A percentile compares a stretch with the other conserved stretches of the same genome.
phyloP scores from a whole-genome alignment of 192 early-diverging fungal genomes.

The Gamsiella multidivaricata region DNA sequence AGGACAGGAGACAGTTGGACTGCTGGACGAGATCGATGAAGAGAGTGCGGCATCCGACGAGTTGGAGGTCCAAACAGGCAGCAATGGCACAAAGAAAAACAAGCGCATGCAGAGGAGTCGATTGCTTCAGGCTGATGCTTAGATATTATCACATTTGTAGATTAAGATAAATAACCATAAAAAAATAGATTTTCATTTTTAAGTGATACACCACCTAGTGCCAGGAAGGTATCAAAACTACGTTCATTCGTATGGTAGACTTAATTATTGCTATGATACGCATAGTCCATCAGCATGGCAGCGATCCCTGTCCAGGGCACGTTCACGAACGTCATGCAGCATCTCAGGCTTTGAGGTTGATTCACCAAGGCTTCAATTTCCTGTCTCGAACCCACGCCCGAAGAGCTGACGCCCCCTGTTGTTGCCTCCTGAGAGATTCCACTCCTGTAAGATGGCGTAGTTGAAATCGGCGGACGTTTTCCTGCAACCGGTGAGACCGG shows the following conservation, averaged over 20 bases:
- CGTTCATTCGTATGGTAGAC: not conserved
- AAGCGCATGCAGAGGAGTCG: not conserved
- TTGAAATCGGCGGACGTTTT: conserved; percentile 17
- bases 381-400: conserved; percentile 52
- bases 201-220: too few relatives aligned
- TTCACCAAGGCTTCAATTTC: conserved; percentile 54
- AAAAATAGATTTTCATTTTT: too few relatives aligned
- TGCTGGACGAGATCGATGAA: not conserved
- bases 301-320: conserved; percentile 91
- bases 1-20: not conserved
- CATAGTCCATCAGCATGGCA: conserved; percentile 37
- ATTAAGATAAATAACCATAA: too few relatives aligned
- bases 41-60: too few relatives aligned
- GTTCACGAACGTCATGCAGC: conserved; percentile 94
- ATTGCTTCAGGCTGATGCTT: too few relatives aligned
- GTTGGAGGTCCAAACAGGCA: not conserved
- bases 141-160: not conserved
- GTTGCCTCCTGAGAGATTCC: not conserved
- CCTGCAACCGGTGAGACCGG: too few relatives aligned
- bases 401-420: conserved; percentile 32
- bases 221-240: too few relatives aligned
- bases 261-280: conserved; percentile 6
- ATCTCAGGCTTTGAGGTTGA: conserved; percentile 77
- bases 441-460: not conserved
- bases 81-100: not conserved